phyloP scores from a whole-genome alignment of 305 asterid species.

The Withania somnifera region DNA sequence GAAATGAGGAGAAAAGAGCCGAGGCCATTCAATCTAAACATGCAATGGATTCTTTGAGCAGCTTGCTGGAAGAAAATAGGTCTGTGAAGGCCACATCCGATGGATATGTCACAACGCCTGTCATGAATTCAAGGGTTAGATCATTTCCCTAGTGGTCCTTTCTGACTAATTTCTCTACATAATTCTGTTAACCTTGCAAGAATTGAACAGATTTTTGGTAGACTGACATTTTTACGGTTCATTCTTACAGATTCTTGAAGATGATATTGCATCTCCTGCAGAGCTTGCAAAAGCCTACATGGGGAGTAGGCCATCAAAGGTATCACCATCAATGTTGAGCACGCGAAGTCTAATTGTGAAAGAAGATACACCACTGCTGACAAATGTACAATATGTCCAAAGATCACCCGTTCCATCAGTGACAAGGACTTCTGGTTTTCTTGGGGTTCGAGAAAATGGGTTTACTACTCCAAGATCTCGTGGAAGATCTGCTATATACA shows the following conservation, averaged over 20 bases:
- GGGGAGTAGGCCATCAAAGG: constrained; percentile 64
- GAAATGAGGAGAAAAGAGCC: constrained; percentile 15
- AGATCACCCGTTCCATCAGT: constrained; percentile 34
- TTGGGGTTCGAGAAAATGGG: constrained; percentile 49
- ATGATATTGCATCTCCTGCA: constrained; percentile 69
- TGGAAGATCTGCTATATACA: constrained; percentile 51
- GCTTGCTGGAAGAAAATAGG: constrained; percentile 25
- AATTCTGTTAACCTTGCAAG: not conserved
- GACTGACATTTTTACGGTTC: not conserved
- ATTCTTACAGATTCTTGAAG: constrained; percentile 44
- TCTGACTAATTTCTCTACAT: not conserved
- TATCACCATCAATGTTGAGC: constrained; percentile 53
- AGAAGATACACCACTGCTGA: constrained; percentile 34
- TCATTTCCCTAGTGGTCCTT: not conserved
- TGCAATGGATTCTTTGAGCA: constrained; percentile 25
- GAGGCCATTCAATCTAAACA: constrained; percentile 14
- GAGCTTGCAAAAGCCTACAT: constrained; percentile 92
- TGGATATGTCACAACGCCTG: constrained; percentile 27
- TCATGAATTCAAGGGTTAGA: constrained; percentile 37
- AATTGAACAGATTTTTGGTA: not conserved
- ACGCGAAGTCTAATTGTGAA: constrained; percentile 32
- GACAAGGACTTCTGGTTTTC: constrained; percentile 24
- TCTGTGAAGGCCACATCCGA: constrained; percentile 20
- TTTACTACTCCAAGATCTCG: constrained; percentile 60
- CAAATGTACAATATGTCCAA: constrained; percentile 25